Evolutionary conservation across 2,329 filamentous ascomycete species (phyloP).

Genomic region (Fusarium illudens): DNA sequence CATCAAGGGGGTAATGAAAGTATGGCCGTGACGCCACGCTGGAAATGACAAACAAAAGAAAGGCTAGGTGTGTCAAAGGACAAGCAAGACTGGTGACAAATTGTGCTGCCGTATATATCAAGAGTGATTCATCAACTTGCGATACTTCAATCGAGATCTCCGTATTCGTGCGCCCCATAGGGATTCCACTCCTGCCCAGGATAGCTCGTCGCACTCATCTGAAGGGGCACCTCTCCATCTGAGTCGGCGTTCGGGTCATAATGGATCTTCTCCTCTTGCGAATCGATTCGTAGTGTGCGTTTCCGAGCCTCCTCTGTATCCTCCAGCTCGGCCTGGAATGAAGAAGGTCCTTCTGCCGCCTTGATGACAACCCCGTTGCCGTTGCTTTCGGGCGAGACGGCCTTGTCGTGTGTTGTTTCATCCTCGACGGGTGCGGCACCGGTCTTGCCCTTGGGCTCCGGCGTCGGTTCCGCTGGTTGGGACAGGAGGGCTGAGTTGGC

Average conservation of each 20-base stretch:
- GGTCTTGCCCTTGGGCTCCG: background rate
- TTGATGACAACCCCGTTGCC: slow-evolving; percentile 1
- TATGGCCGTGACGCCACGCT: slow-evolving; percentile 31
- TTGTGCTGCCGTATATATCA: background rate
- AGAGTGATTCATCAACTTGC: background rate
- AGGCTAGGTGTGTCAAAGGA: background rate
- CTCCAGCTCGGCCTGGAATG: slow-evolving; percentile 50
- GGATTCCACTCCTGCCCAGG: slow-evolving; percentile 77
- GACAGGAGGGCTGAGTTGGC: slow-evolving; percentile 16
- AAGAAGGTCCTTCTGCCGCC: slow-evolving; percentile 18
- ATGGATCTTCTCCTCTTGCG: slow-evolving; percentile 65
- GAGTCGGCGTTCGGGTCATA: slow-evolving; percentile 48
- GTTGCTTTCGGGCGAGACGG: background rate
- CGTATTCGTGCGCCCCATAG: slow-evolving; percentile 50
- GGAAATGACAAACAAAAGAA: slow-evolving; percentile 3
- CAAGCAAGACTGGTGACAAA: background rate
- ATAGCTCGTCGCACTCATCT: slow-evolving; percentile 74
- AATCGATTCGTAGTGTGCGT: slow-evolving; percentile 53
- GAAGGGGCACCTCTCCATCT: slow-evolving; percentile 48
- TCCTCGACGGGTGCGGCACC: background rate
- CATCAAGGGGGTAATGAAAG: background rate
- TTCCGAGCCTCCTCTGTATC: slow-evolving; percentile 55
- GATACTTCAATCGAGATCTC: slow-evolving; percentile 39
- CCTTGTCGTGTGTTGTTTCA: background rate
- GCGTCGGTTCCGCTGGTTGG: slow-evolving; percentile 5